Evolutionary conservation across 331 rosid species (phyloP).

Genomic region (Pyracantha coccinea): DNA sequence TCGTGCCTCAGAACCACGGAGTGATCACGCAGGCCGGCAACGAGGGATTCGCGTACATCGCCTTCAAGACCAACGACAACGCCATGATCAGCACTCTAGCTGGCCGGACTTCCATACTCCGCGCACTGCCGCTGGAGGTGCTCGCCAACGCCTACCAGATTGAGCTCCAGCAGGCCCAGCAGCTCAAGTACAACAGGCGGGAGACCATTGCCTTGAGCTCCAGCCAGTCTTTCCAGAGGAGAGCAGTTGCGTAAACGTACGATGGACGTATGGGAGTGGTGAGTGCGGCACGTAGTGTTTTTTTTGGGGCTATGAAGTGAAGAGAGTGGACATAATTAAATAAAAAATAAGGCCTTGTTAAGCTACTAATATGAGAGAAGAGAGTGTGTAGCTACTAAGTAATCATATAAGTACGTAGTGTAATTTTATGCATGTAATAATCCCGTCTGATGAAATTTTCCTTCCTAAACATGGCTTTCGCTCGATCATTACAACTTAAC

Average conservation of each 20-base stretch:
- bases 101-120: slow-evolving; percentile 29
- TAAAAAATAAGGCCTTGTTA: not conserved
- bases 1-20: slow-evolving; percentile 56
- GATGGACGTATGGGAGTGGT: not conserved
- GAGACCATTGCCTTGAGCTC: slow-evolving; percentile 21
- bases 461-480: not conserved
- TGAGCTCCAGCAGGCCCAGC: slow-evolving; percentile 23
- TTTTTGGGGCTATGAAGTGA: not conserved
- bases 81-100: slow-evolving; percentile 33
- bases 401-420: not conserved
- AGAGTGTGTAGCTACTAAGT: not conserved
- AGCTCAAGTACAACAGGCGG: slow-evolving; percentile 27
- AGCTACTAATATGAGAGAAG: not conserved
- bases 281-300: not conserved
- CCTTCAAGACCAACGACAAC: slow-evolving; percentile 52
- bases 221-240: not conserved
- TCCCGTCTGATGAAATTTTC: too few species aligned
- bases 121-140: slow-evolving; percentile 41
- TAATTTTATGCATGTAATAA: not conserved
- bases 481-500: not conserved
- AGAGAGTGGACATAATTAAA: not conserved
- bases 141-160: slow-evolving; percentile 26
- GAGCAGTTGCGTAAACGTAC: not conserved
- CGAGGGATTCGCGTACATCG: slow-evolving; percentile 40
- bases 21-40: slow-evolving; percentile 29